Evolutionary conservation across 768 basidiomycete species (phyloP).

Genomic region (Boletus tylopilopsis): DNA sequence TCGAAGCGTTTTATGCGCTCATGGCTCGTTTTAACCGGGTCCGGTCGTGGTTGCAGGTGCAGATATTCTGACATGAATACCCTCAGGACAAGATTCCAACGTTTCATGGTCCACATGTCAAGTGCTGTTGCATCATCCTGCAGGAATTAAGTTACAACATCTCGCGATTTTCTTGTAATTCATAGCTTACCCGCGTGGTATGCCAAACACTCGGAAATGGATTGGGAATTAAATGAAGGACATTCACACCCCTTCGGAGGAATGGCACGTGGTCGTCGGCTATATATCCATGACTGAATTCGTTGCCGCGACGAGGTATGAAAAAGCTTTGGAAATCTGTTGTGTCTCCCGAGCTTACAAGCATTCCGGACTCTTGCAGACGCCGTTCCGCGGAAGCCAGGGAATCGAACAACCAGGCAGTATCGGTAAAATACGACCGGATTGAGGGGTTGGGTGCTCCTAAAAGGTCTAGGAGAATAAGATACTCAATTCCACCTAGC

Average conservation of each 20-base stretch:
- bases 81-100: slow-evolving; percentile 87
- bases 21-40: slow-evolving; percentile 23
- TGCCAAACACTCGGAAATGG: slow-evolving; percentile 95
- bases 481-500: slow-evolving; percentile 78
- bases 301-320: slow-evolving; percentile 38
- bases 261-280: slow-evolving; percentile 97
- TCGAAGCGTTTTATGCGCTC: slow-evolving; percentile 35
- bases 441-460: slow-evolving; percentile 75
- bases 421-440: slow-evolving; percentile 79
- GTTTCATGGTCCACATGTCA: slow-evolving; percentile 77
- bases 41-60: slow-evolving; percentile 52
- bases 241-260: slow-evolving; percentile 71
- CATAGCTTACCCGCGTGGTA: slow-evolving; percentile 53
- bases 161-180: background rate
- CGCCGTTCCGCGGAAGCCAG: slow-evolving; percentile 69
- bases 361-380: slow-evolving; percentile 61
- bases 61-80: slow-evolving; percentile 92
- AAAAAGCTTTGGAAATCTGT: slow-evolving; percentile 65
- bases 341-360: slow-evolving; percentile 44
- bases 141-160: slow-evolving; percentile 3
- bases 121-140: slow-evolving; percentile 90
- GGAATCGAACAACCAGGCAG: slow-evolving; percentile 89
- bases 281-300: slow-evolving; percentile 53
- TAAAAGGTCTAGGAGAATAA: slow-evolving; percentile 90
- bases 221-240: slow-evolving; percentile 85